Percentiles rank a stretch among this genome's conserved stretches.
Evolutionary conservation across 129 eudicot genomes (phyloP).

Genomic region (Ambrosia artemisiifolia): DNA sequence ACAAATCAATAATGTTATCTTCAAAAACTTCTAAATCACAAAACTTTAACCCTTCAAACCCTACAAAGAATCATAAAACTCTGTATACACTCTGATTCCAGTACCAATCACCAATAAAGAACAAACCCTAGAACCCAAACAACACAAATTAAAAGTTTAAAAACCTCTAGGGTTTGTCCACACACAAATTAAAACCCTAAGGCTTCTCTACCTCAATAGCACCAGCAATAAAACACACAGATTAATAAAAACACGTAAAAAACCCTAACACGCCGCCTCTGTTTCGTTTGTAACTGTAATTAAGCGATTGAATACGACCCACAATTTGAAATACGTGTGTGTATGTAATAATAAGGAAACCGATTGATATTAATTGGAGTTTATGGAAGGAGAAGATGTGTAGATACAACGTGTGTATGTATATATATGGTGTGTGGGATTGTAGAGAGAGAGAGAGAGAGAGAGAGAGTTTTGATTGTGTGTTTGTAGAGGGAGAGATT

Average conservation of each 20-base stretch:
- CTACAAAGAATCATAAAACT: constrained; percentile 24
- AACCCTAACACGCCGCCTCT: constrained; percentile 39
- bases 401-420: constrained; percentile 25
- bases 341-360: constrained; percentile 6
- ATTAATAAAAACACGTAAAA: constrained; percentile 30
- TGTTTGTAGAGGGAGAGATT: constrained; percentile 29
- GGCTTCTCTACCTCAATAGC: neutral
- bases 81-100: constrained; percentile 10
- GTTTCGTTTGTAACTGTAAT: constrained; percentile 6
- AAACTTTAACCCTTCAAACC: neutral
- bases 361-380: constrained; percentile 21
- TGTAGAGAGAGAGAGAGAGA: constrained; percentile 25
- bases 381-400: neutral
- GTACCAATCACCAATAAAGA: constrained; percentile 26
- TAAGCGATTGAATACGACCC: constrained; percentile 17
- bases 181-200: no score
- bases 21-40: no score
- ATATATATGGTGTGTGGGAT: constrained; percentile 21
- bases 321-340: constrained; percentile 5
- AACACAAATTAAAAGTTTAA: neutral
- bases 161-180: constrained; percentile 28
- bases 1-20: constrained; percentile 1
- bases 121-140: constrained; percentile 49
- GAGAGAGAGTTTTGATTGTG: constrained; percentile 29
- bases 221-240: constrained; percentile 16